Evolutionary conservation across 169 alveolate genomes (phyloP).

Genomic region (Ichthyophthirius multifiliis): DNA sequence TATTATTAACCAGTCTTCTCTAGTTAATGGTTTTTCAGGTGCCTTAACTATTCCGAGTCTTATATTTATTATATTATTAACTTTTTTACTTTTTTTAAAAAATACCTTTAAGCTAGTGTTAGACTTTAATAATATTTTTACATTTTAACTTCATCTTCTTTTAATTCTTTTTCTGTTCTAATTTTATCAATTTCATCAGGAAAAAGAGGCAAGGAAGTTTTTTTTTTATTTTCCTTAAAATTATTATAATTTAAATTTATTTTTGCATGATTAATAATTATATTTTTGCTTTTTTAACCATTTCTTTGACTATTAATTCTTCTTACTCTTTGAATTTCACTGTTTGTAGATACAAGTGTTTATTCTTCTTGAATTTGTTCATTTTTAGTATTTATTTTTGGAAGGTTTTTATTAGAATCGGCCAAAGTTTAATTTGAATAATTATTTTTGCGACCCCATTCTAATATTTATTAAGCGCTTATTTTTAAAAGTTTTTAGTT

Average conservation of each 20-base stretch:
- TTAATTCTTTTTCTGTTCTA: background rate
- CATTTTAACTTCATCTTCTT: background rate
- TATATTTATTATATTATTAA: background rate
- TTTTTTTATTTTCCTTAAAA: background rate
- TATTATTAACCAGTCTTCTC: background rate
- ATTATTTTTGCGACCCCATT: background rate
- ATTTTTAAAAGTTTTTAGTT: background rate
- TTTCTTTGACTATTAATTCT: background rate
- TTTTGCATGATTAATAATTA: background rate
- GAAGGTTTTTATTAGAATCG: background rate
- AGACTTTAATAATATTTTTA: background rate
- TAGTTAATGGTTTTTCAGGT: background rate
- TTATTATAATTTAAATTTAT: background rate
- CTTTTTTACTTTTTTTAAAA: background rate
- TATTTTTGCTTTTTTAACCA: background rate
- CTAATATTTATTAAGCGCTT: background rate
- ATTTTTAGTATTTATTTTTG: background rate
- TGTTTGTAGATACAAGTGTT: background rate
- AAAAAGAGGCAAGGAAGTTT: background rate
- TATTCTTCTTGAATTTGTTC: background rate
- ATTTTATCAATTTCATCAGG: background rate
- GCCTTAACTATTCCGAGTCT: constrained; percentile 6
- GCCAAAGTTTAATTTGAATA: background rate
- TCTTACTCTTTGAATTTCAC: background rate
- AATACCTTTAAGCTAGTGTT: constrained; percentile 7